Percentiles rank a stretch among this genome's conserved stretches.
Conservation (phyloP, 306 rosid genomes). For the Prunus armeniaca region DNA sequence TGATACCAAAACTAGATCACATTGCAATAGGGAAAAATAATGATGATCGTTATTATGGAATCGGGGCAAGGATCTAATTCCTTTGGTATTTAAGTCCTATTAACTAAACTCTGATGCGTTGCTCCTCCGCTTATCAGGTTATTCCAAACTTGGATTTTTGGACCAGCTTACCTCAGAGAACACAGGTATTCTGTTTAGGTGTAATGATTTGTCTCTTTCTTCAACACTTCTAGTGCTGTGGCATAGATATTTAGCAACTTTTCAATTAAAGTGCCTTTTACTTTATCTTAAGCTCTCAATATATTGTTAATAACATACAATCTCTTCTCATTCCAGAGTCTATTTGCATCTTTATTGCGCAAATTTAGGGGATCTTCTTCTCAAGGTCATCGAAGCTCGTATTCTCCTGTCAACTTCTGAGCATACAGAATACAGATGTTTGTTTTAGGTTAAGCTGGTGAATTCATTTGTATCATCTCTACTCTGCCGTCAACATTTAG, state of each 20-base stretch:
- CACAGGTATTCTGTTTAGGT: slow-evolving; percentile 49
- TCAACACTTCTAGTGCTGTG: not conserved
- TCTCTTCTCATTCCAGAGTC: slow-evolving; percentile 46
- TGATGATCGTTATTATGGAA: not conserved
- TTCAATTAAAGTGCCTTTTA: not conserved
- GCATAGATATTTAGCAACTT: not conserved
- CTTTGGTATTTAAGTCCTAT: slow-evolving; percentile 4
- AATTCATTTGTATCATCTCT: slow-evolving; percentile 27
- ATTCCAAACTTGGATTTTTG: slow-evolving; percentile 87
- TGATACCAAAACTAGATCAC: not conserved
- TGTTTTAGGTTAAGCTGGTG: slow-evolving; percentile 27
- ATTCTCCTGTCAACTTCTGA: slow-evolving; percentile 86
- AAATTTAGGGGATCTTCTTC: slow-evolving; percentile 75
- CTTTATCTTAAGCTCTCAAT: not conserved
- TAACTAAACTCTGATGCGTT: slow-evolving; percentile 21
- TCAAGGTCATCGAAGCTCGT: slow-evolving; percentile 63
- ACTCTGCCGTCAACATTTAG: slow-evolving; percentile 26
- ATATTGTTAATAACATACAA: not conserved
- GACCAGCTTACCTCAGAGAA: slow-evolving; percentile 64
- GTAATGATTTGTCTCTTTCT: not conserved
- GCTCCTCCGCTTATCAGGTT: slow-evolving; percentile 37
- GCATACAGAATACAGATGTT: slow-evolving; percentile 26
- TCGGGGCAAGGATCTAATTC: slow-evolving; percentile 11
- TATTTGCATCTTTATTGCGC: slow-evolving; percentile 51
- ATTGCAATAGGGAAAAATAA: not conserved